Evolutionary conservation across 1,139 yeast species (phyloP).

Genomic region (Yamadazyma pseudoaaseri): DNA sequence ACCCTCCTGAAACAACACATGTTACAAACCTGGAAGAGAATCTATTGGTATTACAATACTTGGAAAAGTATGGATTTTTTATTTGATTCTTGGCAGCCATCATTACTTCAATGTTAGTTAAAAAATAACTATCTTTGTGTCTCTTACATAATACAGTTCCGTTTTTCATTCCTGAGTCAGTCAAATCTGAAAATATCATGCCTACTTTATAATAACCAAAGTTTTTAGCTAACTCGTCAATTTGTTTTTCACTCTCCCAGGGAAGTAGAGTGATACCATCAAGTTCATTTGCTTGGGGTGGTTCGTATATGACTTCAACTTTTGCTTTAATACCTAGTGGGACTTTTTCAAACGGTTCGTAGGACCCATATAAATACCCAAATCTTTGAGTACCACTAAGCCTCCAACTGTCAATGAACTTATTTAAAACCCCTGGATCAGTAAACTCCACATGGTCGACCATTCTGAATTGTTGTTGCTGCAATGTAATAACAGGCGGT

Average conservation of each 20-base stretch:
- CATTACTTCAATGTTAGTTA: conserved; percentile 81
- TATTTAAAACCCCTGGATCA: conserved; percentile 67
- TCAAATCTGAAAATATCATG: conserved; percentile 81
- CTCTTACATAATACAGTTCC: conserved; percentile 92
- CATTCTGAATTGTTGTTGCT: conserved; percentile 89
- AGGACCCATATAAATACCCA: conserved; percentile 82
- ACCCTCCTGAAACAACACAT: conserved; percentile 87
- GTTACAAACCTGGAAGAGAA: conserved; percentile 92
- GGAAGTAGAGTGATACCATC: conserved; percentile 76
- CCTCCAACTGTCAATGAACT: conserved; percentile 91
- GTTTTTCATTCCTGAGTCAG: conserved; percentile 82
- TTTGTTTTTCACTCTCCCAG: conserved; percentile 56
- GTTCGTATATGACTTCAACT: conserved; percentile 91
- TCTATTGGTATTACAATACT: conserved; percentile 62
- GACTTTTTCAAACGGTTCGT: conserved; percentile 72
- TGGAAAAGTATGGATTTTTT: conserved; percentile 61
- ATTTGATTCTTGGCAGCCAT: conserved; percentile 83
- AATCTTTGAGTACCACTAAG: conserved; percentile 81
- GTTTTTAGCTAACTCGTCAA: conserved; percentile 54
- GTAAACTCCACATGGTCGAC: conserved; percentile 96
- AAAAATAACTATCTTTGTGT: conserved; percentile 86
- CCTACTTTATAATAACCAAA: conserved; percentile 80
- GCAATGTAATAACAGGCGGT: conserved; percentile 91
- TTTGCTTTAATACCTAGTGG: conserved; percentile 94
- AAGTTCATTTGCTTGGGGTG: conserved; percentile 81